These are phyloP conservation scores for Cantharellus anzutake DNA, from an alignment of 768 basidiomycete species.

Conservation along the genomic window DNA sequence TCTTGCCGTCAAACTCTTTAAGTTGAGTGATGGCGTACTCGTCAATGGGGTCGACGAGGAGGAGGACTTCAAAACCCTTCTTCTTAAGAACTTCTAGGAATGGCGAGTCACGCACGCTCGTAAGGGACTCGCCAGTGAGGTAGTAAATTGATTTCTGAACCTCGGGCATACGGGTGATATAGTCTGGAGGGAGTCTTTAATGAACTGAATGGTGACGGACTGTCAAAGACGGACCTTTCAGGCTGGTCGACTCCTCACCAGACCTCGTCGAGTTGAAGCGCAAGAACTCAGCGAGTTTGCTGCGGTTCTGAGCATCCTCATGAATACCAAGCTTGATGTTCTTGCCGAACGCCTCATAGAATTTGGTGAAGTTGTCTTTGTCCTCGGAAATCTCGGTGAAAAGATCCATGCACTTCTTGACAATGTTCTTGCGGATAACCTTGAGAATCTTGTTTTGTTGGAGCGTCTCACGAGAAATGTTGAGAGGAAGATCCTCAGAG, in stretches of 20 bases:
- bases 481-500: constrained; percentile 98
- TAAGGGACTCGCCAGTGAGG: constrained; percentile 94
- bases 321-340: constrained; percentile 99
- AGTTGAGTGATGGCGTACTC: constrained; percentile 97
- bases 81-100: constrained; percentile 99
- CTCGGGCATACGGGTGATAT: constrained; percentile 99
- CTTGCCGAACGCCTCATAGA: constrained; percentile 97
- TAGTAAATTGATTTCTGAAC: constrained; percentile 98
- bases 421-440: constrained; percentile 97
- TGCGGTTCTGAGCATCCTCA: constrained; percentile 96
- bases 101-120: constrained; percentile 77
- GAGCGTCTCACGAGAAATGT: constrained; percentile 98
- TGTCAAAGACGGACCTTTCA: constrained; percentile 49
- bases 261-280: constrained; percentile 97
- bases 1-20: constrained; percentile 98
- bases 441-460: constrained; percentile 99
- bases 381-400: constrained; percentile 96
- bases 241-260: constrained; percentile 71
- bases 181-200: constrained; percentile 35
- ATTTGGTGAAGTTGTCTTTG: constrained; percentile 95
- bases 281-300: constrained; percentile 98
- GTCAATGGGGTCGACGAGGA: constrained; percentile 96
- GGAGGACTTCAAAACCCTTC: constrained; percentile 96
- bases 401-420: constrained; percentile 93
- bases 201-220: not conserved